Evolutionary conservation across 2,329 filamentous ascomycete genomes (phyloP), one percentile per base, ranked within the genome.

Genomic region (Penicillium sp.): DNA sequence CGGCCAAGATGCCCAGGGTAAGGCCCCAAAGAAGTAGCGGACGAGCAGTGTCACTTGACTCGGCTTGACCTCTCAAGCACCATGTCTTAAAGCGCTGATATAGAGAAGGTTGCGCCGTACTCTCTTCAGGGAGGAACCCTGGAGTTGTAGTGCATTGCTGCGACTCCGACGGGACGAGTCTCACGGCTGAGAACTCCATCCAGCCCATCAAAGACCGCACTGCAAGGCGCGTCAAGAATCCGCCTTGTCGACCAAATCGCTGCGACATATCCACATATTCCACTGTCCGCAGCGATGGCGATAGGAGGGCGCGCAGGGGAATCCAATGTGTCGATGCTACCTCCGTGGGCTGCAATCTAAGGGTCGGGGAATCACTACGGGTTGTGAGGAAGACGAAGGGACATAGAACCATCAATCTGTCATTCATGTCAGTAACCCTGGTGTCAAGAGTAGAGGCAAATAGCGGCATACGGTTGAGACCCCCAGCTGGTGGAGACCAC

Each of bases 281-380:
- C 50, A 80, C 75, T 0, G 82, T 85, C 18, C 82, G 77, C n/a
- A 81, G 74, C 1, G 72, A 71, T 2, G 82, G 77, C 1, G 79
- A 77, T n/a, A 86, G 72, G 7, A 88, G 75, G 14, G 78, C 78
- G 43, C 79, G 75, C 2, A 87, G 65, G 11, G 84, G 79, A 3
- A 88, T 82, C 84, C 84, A 88, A 64, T 87, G 84, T 2, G 80
- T 79, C 1, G 82, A 82, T 19, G 81, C 83, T 16, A 87, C 82
- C 69, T 88, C 84, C 28, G 80, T 79, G 4, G 83, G 83, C 60
- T 87, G 83, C n/a, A 87, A 72, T 38, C 75, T 75, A 33, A 87
- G 72, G 1, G 77, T 67, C 4, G 83, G 81, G 4, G 80, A 72
- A 19, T 76, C 71, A 25, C 78, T 77, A 14, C 74, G 75, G 2